phyloP scores from a whole-genome alignment of 345 rosid genomes.

The Eucalyptus cladocalyx region DNA sequence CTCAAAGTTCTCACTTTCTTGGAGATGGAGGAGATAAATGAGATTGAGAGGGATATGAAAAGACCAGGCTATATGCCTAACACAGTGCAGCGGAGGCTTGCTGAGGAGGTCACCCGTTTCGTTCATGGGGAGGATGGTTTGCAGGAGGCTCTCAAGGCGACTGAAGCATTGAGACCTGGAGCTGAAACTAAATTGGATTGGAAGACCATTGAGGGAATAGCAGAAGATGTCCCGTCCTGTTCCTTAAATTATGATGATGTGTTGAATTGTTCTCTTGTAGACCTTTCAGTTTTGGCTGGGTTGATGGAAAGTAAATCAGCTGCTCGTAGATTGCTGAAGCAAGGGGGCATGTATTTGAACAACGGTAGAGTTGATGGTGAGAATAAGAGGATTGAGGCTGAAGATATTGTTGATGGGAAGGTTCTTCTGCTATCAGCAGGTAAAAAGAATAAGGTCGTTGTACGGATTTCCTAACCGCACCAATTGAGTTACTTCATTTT shows the following conservation, averaged over 20 bases:
- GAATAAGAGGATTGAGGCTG: conserved; percentile 50
- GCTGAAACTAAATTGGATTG: conserved; percentile 85
- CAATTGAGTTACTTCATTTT: neutral
- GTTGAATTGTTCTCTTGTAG: conserved; percentile 39
- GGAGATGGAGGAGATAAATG: conserved; percentile 54
- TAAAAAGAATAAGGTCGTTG: conserved; percentile 87
- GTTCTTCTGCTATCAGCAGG: conserved; percentile 90
- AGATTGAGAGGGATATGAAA: conserved; percentile 55
- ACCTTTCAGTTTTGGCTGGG: conserved; percentile 70
- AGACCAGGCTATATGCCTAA: conserved; percentile 67
- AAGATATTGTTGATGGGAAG: conserved; percentile 79
- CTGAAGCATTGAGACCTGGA: conserved; percentile 89
- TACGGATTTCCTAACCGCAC: conserved; percentile 49
- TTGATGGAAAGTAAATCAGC: conserved; percentile 83
- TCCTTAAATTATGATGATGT: conserved; percentile 51
- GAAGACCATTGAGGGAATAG: conserved; percentile 74
- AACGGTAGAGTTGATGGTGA: conserved; percentile 74
- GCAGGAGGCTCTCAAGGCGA: conserved; percentile 79
- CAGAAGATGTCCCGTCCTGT: conserved; percentile 84
- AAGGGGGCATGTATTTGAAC: conserved; percentile 95
- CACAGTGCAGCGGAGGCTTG: conserved; percentile 58
- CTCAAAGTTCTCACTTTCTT: conserved; percentile 70
- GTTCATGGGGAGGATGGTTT: conserved; percentile 93
- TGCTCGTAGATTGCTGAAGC: conserved; percentile 74
- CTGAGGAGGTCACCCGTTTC: conserved; percentile 84